Conservation (phyloP, 805 yeast genomes). For the Kuraishia piskuri region DNA sequence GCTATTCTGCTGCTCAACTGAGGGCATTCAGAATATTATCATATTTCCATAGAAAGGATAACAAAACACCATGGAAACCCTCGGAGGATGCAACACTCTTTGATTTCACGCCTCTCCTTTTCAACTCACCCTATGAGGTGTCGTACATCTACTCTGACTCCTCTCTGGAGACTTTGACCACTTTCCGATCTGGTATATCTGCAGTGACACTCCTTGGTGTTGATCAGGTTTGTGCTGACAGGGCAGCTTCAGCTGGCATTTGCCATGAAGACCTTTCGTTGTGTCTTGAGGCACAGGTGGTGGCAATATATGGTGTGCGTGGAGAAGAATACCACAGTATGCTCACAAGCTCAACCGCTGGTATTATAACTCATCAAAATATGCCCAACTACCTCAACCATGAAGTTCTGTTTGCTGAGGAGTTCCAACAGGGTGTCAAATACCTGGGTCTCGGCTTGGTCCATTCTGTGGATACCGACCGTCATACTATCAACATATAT, state of each 20-base stretch:
- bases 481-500: slow-evolving; percentile 42
- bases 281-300: slow-evolving; percentile 31
- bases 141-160: slow-evolving; percentile 22
- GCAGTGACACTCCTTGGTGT: slow-evolving; percentile 28
- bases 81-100: slow-evolving; percentile 11
- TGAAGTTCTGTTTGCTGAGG: not conserved
- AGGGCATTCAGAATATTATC: slow-evolving; percentile 41
- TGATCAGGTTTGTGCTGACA: slow-evolving; percentile 14
- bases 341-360: slow-evolving; percentile 17
- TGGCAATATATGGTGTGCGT: slow-evolving; percentile 27
- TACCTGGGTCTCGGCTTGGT: slow-evolving; percentile 51
- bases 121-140: slow-evolving; percentile 29
- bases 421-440: slow-evolving; percentile 7
- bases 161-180: not conserved
- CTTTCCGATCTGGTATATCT: slow-evolving; percentile 21
- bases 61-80: slow-evolving; percentile 5
- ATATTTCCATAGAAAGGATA: slow-evolving; percentile 40
- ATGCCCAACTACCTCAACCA: slow-evolving; percentile 17
- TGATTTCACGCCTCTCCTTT: slow-evolving; percentile 35
- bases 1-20: slow-evolving; percentile 42
- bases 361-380: slow-evolving; percentile 11
- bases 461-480: slow-evolving; percentile 48
- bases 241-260: not conserved
- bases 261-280: slow-evolving; percentile 22
- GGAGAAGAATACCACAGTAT: slow-evolving; percentile 12